Evolutionary conservation across 805 yeast species (phyloP).

Genomic region (Myxozyma melibiosi): DNA sequence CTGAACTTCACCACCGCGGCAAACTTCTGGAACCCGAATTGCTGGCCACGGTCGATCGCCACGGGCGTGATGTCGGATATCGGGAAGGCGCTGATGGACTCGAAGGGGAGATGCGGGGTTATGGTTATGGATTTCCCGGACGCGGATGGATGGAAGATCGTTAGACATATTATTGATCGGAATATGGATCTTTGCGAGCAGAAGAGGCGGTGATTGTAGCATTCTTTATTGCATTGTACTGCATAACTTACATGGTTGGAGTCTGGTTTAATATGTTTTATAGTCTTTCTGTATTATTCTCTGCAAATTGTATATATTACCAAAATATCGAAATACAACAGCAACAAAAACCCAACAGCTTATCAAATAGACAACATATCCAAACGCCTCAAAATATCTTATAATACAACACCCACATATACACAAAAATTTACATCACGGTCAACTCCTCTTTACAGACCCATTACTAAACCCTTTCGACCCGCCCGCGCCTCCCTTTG

Average conservation of each 20-base stretch:
- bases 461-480: neutral
- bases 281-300: too few species aligned
- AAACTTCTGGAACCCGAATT: constrained; percentile 65
- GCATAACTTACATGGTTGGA: too few species aligned
- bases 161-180: constrained; percentile 51
- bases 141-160: constrained; percentile 60
- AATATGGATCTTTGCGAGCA: constrained; percentile 7
- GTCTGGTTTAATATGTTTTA: too few species aligned
- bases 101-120: constrained; percentile 54
- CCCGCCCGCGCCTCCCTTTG: neutral
- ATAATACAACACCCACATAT: too few species aligned
- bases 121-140: constrained; percentile 71
- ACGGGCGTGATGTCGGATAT: constrained; percentile 46
- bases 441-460: neutral
- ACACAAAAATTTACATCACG: neutral
- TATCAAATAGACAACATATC: too few species aligned
- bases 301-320: too few species aligned
- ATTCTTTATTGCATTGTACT: too few species aligned
- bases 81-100: constrained; percentile 11
- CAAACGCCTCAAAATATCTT: too few species aligned
- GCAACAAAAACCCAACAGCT: too few species aligned
- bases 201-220: neutral
- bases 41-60: constrained; percentile 76
- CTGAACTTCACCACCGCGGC: constrained; percentile 75
- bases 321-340: too few species aligned